Conservation (phyloP, 306 rosid genomes). For the Vicia villosa region DNA sequence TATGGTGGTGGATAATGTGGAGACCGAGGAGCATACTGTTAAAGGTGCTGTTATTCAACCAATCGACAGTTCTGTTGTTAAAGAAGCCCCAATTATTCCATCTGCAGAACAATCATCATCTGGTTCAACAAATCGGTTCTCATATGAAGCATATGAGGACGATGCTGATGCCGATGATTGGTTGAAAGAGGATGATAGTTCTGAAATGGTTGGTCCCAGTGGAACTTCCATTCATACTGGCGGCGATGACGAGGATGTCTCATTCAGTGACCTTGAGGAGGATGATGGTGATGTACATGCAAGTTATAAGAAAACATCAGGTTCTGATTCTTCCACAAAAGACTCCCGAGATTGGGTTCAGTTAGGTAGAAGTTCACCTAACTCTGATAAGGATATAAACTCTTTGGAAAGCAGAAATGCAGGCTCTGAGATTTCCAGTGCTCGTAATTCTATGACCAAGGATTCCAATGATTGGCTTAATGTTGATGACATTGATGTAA, state of each 20-base stretch:
- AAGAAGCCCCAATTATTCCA: conserved; percentile 52
- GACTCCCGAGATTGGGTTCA: conserved; percentile 96
- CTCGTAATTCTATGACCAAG: conserved; percentile 60
- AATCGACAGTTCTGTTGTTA: conserved; percentile 61
- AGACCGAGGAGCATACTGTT: conserved; percentile 61
- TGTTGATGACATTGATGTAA: conserved; percentile 79
- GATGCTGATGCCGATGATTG: conserved; percentile 94
- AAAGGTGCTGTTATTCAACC: conserved; percentile 51
- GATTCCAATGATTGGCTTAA: conserved; percentile 94
- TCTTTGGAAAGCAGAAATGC: conserved; percentile 50
- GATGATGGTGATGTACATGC: conserved; percentile 65
- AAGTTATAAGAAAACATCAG: conserved; percentile 64
- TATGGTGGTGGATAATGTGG: conserved; percentile 41
- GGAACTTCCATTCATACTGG: conserved; percentile 59
- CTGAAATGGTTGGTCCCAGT: conserved; percentile 70
- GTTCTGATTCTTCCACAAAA: conserved; percentile 85
- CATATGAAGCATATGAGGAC: conserved; percentile 64
- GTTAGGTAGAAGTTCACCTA: conserved; percentile 66
- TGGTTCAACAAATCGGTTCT: conserved; percentile 47
- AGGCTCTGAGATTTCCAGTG: conserved; percentile 62
- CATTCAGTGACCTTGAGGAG: conserved; percentile 97
- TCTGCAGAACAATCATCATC: conserved; percentile 41
- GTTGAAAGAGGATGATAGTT: conserved; percentile 89
- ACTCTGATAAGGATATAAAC: conserved; percentile 66
- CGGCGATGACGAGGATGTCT: conserved; percentile 84